Evolutionary conservation across 495 filamentous ascomycete genomes (phyloP).

Genomic region (Aspergillus nanangensis): DNA sequence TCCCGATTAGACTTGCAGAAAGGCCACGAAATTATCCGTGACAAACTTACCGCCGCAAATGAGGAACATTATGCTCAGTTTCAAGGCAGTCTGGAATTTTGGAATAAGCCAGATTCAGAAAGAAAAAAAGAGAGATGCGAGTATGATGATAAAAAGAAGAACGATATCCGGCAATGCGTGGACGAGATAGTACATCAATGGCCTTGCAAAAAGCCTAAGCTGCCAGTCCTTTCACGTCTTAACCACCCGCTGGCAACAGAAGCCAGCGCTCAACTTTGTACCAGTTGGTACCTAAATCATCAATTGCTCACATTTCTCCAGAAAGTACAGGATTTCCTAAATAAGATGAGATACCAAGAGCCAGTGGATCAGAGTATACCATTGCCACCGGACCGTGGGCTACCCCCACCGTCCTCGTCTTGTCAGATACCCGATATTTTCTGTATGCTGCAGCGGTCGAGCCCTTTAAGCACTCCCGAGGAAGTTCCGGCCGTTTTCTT

Average conservation of each 20-base stretch:
- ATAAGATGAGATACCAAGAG: background rate
- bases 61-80: conserved; percentile 7
- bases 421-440: background rate
- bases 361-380: background rate
- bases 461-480: background rate
- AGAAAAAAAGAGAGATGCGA: background rate
- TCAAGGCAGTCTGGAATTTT: background rate
- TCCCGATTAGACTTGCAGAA: background rate
- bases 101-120: background rate
- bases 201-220: conserved; percentile 11
- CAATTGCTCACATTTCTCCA: conserved; percentile 9
- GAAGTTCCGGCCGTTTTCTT: background rate
- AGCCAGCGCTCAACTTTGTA: conserved; percentile 5
- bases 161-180: background rate
- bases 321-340: conserved; percentile 1
- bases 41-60: background rate
- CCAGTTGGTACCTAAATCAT: conserved; percentile 3
- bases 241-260: background rate
- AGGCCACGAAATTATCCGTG: background rate
- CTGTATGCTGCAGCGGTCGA: background rate
- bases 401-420: background rate
- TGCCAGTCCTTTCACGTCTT: background rate
- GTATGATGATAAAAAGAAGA: conserved; percentile 2
- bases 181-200: conserved; percentile 1
- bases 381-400: background rate